These are phyloP conservation scores for Saccharum officinarum DNA, from an alignment of 176 grass and related monocot genomes.

Conservation along the genomic window DNA sequence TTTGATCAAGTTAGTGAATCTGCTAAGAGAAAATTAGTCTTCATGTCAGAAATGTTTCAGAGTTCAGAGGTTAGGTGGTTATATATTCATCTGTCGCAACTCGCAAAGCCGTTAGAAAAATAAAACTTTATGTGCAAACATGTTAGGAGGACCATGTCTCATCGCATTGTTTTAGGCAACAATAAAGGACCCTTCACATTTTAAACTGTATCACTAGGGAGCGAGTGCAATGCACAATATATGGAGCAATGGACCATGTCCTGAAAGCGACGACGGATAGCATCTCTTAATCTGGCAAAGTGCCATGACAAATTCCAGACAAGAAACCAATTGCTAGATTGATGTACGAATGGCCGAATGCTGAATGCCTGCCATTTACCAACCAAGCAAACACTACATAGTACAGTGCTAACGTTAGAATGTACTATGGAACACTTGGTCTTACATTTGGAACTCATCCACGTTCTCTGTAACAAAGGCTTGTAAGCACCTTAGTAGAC, in stretches of 20 bases:
- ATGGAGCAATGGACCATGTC: not conserved
- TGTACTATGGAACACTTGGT: too few species aligned
- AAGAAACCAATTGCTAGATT: not conserved
- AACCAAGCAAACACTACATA: not conserved
- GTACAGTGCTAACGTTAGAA: not conserved
- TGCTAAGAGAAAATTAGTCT: constrained; percentile 25
- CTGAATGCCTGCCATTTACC: too few species aligned
- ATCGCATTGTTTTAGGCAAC: not conserved
- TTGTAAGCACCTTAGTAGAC: too few species aligned
- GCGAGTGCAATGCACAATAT: not conserved
- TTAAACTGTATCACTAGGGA: not conserved
- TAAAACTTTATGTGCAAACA: too few species aligned
- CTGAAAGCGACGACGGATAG: not conserved
- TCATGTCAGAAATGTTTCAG: not conserved
- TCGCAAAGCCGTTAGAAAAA: constrained; percentile 10
- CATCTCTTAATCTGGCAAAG: not conserved
- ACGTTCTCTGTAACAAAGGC: too few species aligned
- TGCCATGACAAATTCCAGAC: not conserved
- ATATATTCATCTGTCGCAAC: not conserved
- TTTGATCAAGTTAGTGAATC: constrained; percentile 38
- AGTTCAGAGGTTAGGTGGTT: not conserved
- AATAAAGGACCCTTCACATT: not conserved
- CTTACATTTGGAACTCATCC: too few species aligned
- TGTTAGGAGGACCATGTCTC: too few species aligned
- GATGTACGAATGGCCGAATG: too few species aligned